Percentiles rank a stretch among this genome's conserved stretches.
phyloP scores from a whole-genome alignment of 176 grass and related monocot species.

The Carex littledalei region DNA sequence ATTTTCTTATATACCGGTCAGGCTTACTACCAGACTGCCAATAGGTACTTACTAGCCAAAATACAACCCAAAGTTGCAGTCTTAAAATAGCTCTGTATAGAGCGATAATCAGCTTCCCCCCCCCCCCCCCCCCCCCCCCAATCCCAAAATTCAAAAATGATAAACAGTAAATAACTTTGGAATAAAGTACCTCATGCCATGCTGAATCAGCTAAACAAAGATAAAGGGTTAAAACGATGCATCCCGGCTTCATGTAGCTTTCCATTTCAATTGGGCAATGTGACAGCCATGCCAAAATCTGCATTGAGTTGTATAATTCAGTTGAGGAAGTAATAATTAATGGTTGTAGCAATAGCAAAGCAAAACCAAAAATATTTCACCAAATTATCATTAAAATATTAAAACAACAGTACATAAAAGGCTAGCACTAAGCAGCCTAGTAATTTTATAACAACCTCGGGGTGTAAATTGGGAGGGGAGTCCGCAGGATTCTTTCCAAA shows the following conservation, averaged over 20 bases:
- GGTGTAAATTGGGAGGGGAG: slow-evolving; percentile 67
- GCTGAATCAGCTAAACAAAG: slow-evolving; percentile 60
- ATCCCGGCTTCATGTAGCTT: slow-evolving; percentile 94
- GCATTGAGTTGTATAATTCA: slow-evolving; percentile 13
- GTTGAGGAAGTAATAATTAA: neutral
- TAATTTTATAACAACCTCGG: slow-evolving; percentile 54
- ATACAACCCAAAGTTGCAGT: neutral
- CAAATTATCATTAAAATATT: slow-evolving; percentile 10
- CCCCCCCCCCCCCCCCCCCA: neutral
- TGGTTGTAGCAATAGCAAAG: slow-evolving; percentile 1
- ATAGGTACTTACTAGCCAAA: neutral
- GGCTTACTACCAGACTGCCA: neutral
- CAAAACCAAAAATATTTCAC: neutral
- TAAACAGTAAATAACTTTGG: neutral
- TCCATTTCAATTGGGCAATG: slow-evolving; percentile 76
- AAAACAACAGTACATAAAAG: slow-evolving; percentile 16
- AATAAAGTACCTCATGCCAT: slow-evolving; percentile 55
- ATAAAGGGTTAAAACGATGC: slow-evolving; percentile 85
- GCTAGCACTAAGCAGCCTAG: slow-evolving; percentile 14
- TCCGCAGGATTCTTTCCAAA: slow-evolving; percentile 85
- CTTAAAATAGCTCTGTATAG: neutral
- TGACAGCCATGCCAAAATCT: slow-evolving; percentile 76
- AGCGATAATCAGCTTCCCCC: neutral
- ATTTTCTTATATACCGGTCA: neutral
- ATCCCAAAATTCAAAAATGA: neutral